Percentiles rank a stretch among this genome's conserved stretches.
These are phyloP conservation scores for Flaveria floridana DNA, from an alignment of 140 eudicot genomes.

Conservation along the genomic window DNA sequence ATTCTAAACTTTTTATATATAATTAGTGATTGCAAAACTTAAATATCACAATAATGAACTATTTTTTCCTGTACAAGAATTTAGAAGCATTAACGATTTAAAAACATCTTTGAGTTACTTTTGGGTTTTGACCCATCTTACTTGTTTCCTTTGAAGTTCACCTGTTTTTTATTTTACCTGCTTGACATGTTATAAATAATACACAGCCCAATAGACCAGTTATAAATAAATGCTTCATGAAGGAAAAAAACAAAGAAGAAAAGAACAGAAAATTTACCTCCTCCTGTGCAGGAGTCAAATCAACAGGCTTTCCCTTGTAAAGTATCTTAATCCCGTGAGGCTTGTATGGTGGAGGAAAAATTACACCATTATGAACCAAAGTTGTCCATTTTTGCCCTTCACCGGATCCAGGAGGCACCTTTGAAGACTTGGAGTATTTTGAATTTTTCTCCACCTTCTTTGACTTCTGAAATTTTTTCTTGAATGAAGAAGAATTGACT, in stretches of 20 bases:
- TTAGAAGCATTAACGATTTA: background rate
- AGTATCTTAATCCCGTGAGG: conserved; percentile 93
- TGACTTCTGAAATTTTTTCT: conserved; percentile 43
- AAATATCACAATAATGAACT: background rate
- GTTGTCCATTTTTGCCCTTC: conserved; percentile 98
- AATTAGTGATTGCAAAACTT: background rate
- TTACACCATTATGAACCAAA: conserved; percentile 89
- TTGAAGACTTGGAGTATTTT: conserved; percentile 63
- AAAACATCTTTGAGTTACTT: background rate
- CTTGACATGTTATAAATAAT: background rate
- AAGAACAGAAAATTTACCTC: conserved; percentile 50
- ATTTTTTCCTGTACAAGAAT: background rate
- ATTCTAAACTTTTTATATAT: background rate
- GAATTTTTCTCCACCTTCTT: conserved; percentile 64
- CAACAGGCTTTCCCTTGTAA: conserved; percentile 86
- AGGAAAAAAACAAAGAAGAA: background rate
- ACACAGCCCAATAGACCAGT: background rate
- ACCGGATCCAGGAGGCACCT: conserved; percentile 86
- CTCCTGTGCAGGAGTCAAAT: conserved; percentile 87
- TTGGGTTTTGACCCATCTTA: background rate
- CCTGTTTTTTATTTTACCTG: background rate
- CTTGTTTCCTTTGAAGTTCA: background rate
- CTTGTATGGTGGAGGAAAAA: conserved; percentile 86
- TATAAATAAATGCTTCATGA: background rate
- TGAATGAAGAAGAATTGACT: conserved; percentile 47